Evolutionary conservation across 768 basidiomycete genomes (phyloP).

Genomic region (Gelatoporia subvermispora): DNA sequence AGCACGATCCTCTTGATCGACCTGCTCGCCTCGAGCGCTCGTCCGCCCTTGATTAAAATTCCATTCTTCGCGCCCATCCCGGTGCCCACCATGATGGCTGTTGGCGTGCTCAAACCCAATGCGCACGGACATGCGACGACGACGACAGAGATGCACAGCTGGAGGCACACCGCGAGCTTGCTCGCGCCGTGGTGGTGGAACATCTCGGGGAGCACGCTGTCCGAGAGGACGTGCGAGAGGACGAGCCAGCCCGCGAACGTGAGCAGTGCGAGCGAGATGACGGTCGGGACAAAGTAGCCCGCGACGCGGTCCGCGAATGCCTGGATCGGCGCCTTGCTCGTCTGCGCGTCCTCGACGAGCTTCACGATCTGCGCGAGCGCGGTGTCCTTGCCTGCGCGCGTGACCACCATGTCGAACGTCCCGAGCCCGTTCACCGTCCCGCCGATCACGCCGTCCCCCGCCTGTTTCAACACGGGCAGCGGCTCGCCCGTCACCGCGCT

Average conservation of each 20-base stretch:
- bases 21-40: slow-evolving; percentile 88
- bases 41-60: slow-evolving; percentile 95
- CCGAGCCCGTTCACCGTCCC: slow-evolving; percentile 96
- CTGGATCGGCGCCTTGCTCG: slow-evolving; percentile 96
- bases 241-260: slow-evolving; percentile 86
- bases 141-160: slow-evolving; percentile 95
- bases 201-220: slow-evolving; percentile 68
- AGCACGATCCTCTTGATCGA: slow-evolving; percentile 77
- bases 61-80: slow-evolving; percentile 96
- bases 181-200: slow-evolving; percentile 82
- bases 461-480: slow-evolving; percentile 77
- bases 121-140: slow-evolving; percentile 99
- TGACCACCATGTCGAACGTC: slow-evolving; percentile 95
- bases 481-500: slow-evolving; percentile 96
- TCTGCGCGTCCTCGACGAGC: slow-evolving; percentile 97
- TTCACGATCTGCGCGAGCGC: slow-evolving; percentile 94
- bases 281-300: slow-evolving; percentile 91
- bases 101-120: slow-evolving; percentile 91
- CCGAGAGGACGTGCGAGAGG: slow-evolving; percentile 53
- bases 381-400: slow-evolving; percentile 93
- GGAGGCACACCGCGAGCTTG: slow-evolving; percentile 86
- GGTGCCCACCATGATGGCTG: slow-evolving; percentile 99
- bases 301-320: slow-evolving; percentile 93
- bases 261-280: slow-evolving; percentile 73
- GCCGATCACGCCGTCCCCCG: slow-evolving; percentile 86